Evolutionary conservation across 192 early-diverging fungal species (phyloP).

Genomic region (Backusella australiensis): DNA sequence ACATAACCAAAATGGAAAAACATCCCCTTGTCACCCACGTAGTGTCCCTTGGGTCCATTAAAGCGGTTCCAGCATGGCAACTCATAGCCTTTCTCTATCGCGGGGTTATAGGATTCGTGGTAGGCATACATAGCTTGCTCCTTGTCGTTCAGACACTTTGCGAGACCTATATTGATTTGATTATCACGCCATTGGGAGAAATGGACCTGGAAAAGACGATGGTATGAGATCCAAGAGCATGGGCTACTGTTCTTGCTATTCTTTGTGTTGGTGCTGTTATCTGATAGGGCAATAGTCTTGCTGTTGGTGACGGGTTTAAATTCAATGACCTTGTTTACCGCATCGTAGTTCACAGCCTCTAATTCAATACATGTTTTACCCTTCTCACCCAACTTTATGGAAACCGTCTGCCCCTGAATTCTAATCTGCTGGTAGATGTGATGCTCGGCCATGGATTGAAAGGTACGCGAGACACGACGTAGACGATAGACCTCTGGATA

Average conservation of each 20-base stretch:
- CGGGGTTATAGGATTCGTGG: slow-evolving; percentile 26
- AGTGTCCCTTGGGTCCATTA: not conserved
- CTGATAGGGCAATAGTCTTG: not conserved
- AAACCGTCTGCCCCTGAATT: not conserved
- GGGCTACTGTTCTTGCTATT: not conserved
- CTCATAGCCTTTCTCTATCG: slow-evolving; percentile 19
- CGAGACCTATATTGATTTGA: not conserved
- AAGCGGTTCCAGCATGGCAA: slow-evolving; percentile 14
- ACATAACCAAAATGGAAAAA: slow-evolving; percentile 19
- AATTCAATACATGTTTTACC: slow-evolving; percentile 3
- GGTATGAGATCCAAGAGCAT: not conserved
- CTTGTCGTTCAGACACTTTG: not conserved
- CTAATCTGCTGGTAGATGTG: slow-evolving; percentile 13
- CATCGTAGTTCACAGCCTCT: slow-evolving; percentile 15
- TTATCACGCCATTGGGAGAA: slow-evolving; percentile 21
- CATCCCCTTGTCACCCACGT: slow-evolving; percentile 31
- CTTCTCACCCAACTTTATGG: slow-evolving; percentile 15
- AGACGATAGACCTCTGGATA: slow-evolving; percentile 22
- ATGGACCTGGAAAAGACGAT: slow-evolving; percentile 17
- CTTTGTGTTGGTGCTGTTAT: not conserved
- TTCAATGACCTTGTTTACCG: slow-evolving; percentile 24
- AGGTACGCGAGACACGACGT: slow-evolving; percentile 11
- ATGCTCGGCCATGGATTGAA: slow-evolving; percentile 4
- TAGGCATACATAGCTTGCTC: slow-evolving; percentile 21
- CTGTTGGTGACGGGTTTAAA: slow-evolving; percentile 8